These are phyloP conservation scores for Tolypocladium amazonense DNA, from an alignment of 2,329 filamentous ascomycete genomes.

Conservation along the genomic window DNA sequence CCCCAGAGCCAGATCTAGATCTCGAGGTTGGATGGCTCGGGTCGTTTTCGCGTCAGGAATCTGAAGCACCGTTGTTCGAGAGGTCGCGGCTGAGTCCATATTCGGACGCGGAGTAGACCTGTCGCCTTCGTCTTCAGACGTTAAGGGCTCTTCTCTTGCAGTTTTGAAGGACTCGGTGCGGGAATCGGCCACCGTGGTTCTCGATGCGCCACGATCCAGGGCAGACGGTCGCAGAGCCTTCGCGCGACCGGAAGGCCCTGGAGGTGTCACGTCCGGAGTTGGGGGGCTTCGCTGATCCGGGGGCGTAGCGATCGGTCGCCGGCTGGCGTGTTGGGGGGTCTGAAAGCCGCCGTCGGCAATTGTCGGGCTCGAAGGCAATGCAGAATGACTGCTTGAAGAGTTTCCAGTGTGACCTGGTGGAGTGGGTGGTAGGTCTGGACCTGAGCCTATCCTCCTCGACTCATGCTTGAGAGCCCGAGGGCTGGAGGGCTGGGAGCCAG, in stretches of 20 bases:
- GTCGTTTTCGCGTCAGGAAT: slow-evolving; percentile 13
- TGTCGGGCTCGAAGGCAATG: slow-evolving; percentile 29
- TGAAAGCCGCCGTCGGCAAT: slow-evolving; percentile 25
- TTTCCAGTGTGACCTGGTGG: slow-evolving; percentile 50
- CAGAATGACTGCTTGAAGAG: slow-evolving; percentile 41
- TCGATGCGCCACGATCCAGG: slow-evolving; percentile 38
- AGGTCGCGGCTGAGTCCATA: slow-evolving; percentile 29
- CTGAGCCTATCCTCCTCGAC: slow-evolving; percentile 28
- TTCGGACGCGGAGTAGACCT: slow-evolving; percentile 29
- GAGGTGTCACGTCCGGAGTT: slow-evolving; percentile 67
- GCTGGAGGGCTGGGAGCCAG: slow-evolving; percentile 23
- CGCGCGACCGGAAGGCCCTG: slow-evolving; percentile 36
- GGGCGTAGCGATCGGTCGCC: slow-evolving; percentile 44
- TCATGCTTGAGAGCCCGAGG: slow-evolving; percentile 31
- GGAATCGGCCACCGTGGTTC: slow-evolving; percentile 47
- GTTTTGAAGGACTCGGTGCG: slow-evolving; percentile 62
- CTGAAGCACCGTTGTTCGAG: slow-evolving; percentile 33
- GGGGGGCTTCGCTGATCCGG: slow-evolving; percentile 57
- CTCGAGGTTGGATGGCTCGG: slow-evolving; percentile 15
- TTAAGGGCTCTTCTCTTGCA: slow-evolving; percentile 52
- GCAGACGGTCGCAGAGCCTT: slow-evolving; percentile 34
- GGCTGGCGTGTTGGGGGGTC: slow-evolving; percentile 26
- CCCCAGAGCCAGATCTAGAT: slow-evolving; percentile 31
- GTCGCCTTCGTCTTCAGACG: slow-evolving; percentile 48
- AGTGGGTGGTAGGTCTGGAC: slow-evolving; percentile 48